A percentile compares a stretch with the other conserved stretches of the same genome.
Evolutionary conservation across 495 filamentous ascomycete species (phyloP).

Genomic region (Cercophora sp.): DNA sequence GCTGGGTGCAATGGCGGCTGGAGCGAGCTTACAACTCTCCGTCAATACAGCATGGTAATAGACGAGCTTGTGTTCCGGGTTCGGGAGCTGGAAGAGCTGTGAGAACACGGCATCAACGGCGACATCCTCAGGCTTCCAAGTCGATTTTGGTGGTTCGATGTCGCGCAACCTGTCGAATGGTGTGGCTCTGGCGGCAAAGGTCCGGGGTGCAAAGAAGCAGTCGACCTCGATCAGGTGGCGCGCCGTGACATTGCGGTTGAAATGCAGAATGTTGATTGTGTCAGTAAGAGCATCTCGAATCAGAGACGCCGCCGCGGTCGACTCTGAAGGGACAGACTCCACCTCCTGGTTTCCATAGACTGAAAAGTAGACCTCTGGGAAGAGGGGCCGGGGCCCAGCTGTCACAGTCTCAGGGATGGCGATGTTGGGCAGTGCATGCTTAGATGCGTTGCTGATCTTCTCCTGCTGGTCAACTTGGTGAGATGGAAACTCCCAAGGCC

Average conservation of each 20-base stretch:
- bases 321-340: slow-evolving; percentile 80
- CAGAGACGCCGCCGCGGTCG: slow-evolving; percentile 71
- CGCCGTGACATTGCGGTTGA: slow-evolving; percentile 81
- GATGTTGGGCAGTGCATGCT: slow-evolving; percentile 73
- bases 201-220: slow-evolving; percentile 83
- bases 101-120: slow-evolving; percentile 96
- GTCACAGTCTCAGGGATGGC: slow-evolving; percentile 68
- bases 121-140: slow-evolving; percentile 98
- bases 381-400: slow-evolving; percentile 68
- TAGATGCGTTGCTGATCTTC: slow-evolving; percentile 56
- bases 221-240: slow-evolving; percentile 91
- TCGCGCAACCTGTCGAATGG: slow-evolving; percentile 86
- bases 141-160: slow-evolving; percentile 61
- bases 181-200: slow-evolving; percentile 88
- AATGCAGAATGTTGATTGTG: slow-evolving; percentile 90
- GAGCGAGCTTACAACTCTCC: slow-evolving; percentile 90
- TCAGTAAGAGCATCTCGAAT: slow-evolving; percentile 84
- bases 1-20: slow-evolving; percentile 92
- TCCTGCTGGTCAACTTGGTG: slow-evolving; percentile 47
- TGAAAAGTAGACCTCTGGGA: slow-evolving; percentile 91
- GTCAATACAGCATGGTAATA: slow-evolving; percentile 96
- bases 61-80: slow-evolving; percentile 86
- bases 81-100: slow-evolving; percentile 83
- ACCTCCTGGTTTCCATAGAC: slow-evolving; percentile 85
- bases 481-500: slow-evolving; percentile 66